Evolutionary conservation across 139 green algal species (phyloP), one percentile per base, ranked within the genome.

Genomic region (Tetraselmis striata): DNA sequence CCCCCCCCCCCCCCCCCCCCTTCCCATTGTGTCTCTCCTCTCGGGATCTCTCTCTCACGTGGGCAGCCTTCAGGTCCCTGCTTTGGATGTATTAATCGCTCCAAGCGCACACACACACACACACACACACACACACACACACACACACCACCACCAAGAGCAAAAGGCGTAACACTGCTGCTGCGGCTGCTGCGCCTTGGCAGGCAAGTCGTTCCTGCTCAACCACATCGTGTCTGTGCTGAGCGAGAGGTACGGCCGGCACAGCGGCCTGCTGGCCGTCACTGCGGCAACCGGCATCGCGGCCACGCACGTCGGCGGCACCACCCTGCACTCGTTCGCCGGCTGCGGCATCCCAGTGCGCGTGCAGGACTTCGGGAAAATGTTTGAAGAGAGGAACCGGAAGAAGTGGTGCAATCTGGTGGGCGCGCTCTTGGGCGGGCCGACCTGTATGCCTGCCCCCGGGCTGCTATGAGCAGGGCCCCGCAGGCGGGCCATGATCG

Each of bases 241-340:
- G 75, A 75, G 75, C 25, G 23, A 81, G 26, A 80, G 77, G 29
- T 91, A 89, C 59, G 85, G 79, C 1, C 27, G 59, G 0, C 84
- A 91, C 0, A 30, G 2, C 0, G 58, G 75, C 26, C 76, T 32
- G 2, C 90, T 95, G 59, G 91, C 88, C 0, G 78, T 92, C 22
- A 87, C 81, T 31, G 90, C 91, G 0, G 81, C 88, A 30, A 94
- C 91, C 0, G 91, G 91, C 58, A 94, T 93, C 32, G 91, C 91
- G n/a, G 91, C 91, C 74, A 94, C 90, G 2, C 90, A 94, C 87
- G 91, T 95, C 78, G 30, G 80, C 88, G 89, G 91, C 75, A 92
- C 87, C 1, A 95, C 91, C 0, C 32, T 95, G 1, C 87, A 95
- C 83, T 83, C 83, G n/a, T 81, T 82, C 5, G 76, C 88, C 32